Evolutionary conservation across 768 basidiomycete species (phyloP).

Genomic region (Hericium rajendrae): DNA sequence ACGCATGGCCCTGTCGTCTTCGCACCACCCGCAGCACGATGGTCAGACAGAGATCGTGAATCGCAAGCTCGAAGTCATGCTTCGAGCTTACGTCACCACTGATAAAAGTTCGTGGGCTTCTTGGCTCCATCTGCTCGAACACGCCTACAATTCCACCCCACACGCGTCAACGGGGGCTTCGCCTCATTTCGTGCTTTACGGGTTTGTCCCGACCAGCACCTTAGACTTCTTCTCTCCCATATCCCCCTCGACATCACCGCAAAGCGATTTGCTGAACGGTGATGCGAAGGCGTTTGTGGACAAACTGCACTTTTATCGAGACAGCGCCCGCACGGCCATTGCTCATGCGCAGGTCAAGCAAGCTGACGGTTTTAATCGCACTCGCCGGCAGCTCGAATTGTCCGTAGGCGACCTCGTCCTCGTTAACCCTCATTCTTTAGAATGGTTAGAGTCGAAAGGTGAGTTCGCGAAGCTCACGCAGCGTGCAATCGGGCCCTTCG

Average conservation of each 20-base stretch:
- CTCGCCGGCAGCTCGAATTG: background rate
- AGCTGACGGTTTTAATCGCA: constrained; percentile 7
- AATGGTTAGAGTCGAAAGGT: constrained; percentile 10
- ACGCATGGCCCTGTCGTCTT: background rate
- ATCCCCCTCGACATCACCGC: background rate
- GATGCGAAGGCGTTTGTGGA: background rate
- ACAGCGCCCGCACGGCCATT: constrained; percentile 7
- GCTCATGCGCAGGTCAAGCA: constrained; percentile 10
- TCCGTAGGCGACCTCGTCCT: constrained; percentile 16
- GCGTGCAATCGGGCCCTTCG: constrained; percentile 17
- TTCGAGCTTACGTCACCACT: background rate
- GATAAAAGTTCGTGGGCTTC: background rate
- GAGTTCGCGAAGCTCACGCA: constrained; percentile 16
- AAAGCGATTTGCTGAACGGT: background rate
- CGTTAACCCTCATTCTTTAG: constrained; percentile 15
- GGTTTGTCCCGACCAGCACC: background rate
- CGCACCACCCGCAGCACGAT: constrained; percentile 4
- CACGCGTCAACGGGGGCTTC: constrained; percentile 12
- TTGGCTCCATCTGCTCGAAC: background rate
- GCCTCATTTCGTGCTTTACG: constrained; percentile 10
- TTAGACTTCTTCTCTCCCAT: background rate
- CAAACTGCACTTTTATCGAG: background rate
- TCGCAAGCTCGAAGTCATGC: background rate
- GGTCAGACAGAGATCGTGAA: constrained; percentile 1
- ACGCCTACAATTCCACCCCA: constrained; percentile 11